Evolutionary conservation across 352 stramenopile genomes (phyloP).

Genomic region (Pythium apleroticum): DNA sequence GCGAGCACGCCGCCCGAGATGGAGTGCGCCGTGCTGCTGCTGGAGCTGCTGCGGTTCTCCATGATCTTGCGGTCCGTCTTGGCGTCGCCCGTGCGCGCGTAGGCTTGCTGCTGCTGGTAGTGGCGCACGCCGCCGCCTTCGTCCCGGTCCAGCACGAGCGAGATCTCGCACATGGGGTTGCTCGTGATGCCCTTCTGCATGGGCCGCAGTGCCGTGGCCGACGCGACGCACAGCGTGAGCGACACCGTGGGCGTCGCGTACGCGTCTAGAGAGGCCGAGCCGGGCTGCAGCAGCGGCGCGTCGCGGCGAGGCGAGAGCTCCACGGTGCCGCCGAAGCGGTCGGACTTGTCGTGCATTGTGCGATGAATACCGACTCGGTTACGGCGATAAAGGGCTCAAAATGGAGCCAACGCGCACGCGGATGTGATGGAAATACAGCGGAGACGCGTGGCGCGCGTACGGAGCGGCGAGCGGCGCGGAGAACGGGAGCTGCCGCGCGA

Average conservation of each 20-base stretch:
- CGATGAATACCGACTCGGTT: neutral
- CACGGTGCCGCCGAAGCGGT: conserved; percentile 44
- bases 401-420: neutral
- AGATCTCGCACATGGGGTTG: conserved; percentile 70
- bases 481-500: neutral
- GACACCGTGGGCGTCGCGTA: conserved; percentile 58
- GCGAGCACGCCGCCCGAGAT: conserved; percentile 28
- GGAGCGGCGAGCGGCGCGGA: neutral
- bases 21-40: conserved; percentile 1
- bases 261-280: conserved; percentile 57
- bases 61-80: conserved; percentile 21
- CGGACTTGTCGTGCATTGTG: conserved; percentile 24
- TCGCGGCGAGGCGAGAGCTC: conserved; percentile 54
- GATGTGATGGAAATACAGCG: neutral
- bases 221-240: conserved; percentile 58
- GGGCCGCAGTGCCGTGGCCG: conserved; percentile 52
- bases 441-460: neutral
- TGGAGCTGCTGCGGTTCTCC: conserved; percentile 10
- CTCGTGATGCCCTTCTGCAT: conserved; percentile 73
- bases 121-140: conserved; percentile 38
- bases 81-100: conserved; percentile 11
- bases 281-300: conserved; percentile 57
- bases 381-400: neutral
- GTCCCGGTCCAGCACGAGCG: conserved; percentile 62
- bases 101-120: conserved; percentile 10